Percentiles rank a stretch among this genome's conserved stretches.
These are phyloP conservation scores for Nymphaea colorata DNA, from an alignment of 164 flowering plant species.

Conservation along the genomic window DNA sequence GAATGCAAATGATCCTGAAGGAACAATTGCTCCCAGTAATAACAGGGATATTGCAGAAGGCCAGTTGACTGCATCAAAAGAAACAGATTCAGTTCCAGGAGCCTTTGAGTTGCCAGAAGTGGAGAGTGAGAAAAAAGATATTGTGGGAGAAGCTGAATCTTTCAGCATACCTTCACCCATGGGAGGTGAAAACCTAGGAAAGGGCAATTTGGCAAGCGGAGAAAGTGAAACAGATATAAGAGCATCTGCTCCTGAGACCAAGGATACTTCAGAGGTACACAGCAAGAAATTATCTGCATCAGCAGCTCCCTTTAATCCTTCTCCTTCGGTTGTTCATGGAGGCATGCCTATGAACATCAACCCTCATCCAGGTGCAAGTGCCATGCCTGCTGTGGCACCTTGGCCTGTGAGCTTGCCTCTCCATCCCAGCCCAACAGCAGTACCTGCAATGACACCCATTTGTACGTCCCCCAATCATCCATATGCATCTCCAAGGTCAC, in stretches of 20 bases:
- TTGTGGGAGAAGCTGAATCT: slow-evolving; percentile 7
- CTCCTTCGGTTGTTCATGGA: slow-evolving; percentile 36
- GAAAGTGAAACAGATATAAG: slow-evolving; percentile 2
- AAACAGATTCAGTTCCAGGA: background rate
- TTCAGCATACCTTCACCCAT: slow-evolving; percentile 2
- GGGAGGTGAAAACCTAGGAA: slow-evolving; percentile 29
- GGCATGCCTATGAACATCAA: slow-evolving; percentile 48
- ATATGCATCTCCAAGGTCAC: slow-evolving; percentile 75
- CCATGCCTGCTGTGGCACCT: slow-evolving; percentile 43
- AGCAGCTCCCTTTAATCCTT: slow-evolving; percentile 89
- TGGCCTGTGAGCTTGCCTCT: slow-evolving; percentile 83
- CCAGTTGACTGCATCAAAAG: background rate
- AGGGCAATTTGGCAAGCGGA: slow-evolving; percentile 1
- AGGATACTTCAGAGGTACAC: background rate
- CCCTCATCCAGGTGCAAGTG: slow-evolving; percentile 47
- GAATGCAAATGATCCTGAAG: background rate
- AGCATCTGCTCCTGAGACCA: background rate
- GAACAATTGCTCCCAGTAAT: no score
- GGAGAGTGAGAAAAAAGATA: background rate
- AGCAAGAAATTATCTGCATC: slow-evolving; percentile 72
- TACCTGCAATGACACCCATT: slow-evolving; percentile 43
- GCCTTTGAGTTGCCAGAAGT: background rate
- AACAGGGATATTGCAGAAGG: background rate
- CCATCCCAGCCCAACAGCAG: slow-evolving; percentile 48
- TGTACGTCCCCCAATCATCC: slow-evolving; percentile 74